These are phyloP conservation scores for Hypoxylon sp. DNA, from an alignment of 2,329 filamentous ascomycete species.

Conservation along the genomic window DNA sequence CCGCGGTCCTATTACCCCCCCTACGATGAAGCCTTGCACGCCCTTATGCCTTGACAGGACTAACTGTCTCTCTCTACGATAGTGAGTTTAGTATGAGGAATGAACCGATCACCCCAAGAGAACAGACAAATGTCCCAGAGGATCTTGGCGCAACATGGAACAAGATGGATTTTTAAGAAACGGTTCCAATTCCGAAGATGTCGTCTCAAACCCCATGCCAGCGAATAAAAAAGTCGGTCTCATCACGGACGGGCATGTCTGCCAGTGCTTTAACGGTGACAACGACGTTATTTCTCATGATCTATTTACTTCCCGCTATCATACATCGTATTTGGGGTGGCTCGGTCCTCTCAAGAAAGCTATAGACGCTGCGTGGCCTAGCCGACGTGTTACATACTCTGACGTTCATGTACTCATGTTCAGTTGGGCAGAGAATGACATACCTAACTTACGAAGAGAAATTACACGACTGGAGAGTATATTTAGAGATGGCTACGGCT, in stretches of 20 bases:
- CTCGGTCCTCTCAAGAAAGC: not conserved
- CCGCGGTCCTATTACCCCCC: too few species aligned
- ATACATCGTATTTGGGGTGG: not conserved
- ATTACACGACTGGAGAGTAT: not conserved
- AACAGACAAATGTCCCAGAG: too few species aligned
- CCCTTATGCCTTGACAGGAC: too few species aligned
- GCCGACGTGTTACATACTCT: constrained; percentile 1
- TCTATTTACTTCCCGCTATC: not conserved
- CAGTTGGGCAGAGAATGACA: constrained; percentile 7
- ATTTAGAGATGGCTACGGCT: not conserved
- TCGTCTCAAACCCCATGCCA: too few species aligned
- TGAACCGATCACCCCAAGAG: too few species aligned
- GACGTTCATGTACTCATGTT: constrained; percentile 10
- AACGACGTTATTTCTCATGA: not conserved
- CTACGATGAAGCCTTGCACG: too few species aligned
- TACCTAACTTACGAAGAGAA: not conserved
- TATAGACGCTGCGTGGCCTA: constrained; percentile 6
- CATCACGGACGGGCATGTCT: not conserved
- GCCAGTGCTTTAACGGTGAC: not conserved
- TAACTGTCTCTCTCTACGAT: too few species aligned
- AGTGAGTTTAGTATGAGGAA: too few species aligned
- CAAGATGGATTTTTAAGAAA: too few species aligned
- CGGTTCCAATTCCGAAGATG: too few species aligned
- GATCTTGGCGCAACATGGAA: too few species aligned
- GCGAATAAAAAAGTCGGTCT: too few species aligned